These are phyloP conservation scores for Parasitella parasitica DNA, from an alignment of 371 early-diverging fungal species.

Conservation along the genomic window DNA sequence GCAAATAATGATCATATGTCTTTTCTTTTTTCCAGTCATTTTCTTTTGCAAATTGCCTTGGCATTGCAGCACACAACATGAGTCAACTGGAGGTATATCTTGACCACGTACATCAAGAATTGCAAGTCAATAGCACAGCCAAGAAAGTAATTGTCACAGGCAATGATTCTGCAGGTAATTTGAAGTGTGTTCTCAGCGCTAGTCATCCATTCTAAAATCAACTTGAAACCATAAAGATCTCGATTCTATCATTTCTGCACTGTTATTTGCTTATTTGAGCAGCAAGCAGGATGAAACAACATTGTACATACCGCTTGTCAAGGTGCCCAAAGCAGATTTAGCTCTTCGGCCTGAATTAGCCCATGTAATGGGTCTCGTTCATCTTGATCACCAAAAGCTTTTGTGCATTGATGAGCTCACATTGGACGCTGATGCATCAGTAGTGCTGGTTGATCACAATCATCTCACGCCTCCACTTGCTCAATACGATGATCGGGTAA, in stretches of 20 bases:
- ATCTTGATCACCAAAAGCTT: slow-evolving; percentile 21
- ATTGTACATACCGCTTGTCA: slow-evolving; percentile 55
- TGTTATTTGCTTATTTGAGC: slow-evolving; percentile 56
- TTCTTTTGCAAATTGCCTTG: background rate
- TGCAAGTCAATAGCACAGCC: background rate
- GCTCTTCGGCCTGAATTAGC: slow-evolving; percentile 65
- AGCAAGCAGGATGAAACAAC: slow-evolving; percentile 4
- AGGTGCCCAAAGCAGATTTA: slow-evolving; percentile 62
- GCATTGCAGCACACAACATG: background rate
- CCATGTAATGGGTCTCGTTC: slow-evolving; percentile 40
- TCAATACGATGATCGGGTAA: slow-evolving; percentile 34
- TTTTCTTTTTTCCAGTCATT: background rate
- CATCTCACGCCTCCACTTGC: slow-evolving; percentile 47
- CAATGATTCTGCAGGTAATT: slow-evolving; percentile 71
- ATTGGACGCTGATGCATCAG: background rate
- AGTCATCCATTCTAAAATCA: no score
- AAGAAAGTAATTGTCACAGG: slow-evolving; percentile 54
- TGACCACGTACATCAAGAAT: background rate
- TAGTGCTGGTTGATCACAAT: slow-evolving; percentile 68
- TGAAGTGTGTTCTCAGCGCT: no score
- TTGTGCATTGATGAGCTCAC: slow-evolving; percentile 30
- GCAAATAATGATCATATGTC: background rate
- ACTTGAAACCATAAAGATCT: slow-evolving; percentile 62
- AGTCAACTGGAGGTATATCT: background rate
- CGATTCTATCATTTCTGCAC: slow-evolving; percentile 66